phyloP scores from a whole-genome alignment of 352 stramenopile genomes.

The Saprolegnia diclina region DNA sequence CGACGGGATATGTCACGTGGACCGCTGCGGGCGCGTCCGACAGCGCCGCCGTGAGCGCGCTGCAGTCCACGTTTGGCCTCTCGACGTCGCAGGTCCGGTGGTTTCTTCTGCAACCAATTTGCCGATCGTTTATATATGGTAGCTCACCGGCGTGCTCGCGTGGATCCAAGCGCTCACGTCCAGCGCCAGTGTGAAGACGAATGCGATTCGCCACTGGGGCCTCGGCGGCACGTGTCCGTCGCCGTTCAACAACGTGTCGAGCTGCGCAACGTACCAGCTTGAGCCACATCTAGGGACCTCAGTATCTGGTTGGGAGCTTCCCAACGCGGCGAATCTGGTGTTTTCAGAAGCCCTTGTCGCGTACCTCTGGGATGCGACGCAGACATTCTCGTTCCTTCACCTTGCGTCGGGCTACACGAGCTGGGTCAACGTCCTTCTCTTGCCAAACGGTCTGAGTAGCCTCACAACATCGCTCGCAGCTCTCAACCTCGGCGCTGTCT shows the following conservation, averaged over 20 bases:
- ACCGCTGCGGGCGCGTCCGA: conserved; percentile 24
- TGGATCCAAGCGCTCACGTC: conserved; percentile 43
- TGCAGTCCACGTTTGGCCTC: conserved; percentile 31
- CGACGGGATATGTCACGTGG: conserved; percentile 51
- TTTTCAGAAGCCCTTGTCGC: conserved; percentile 35
- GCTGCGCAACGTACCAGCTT: conserved; percentile 50
- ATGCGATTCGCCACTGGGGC: conserved; percentile 55
- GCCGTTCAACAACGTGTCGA: conserved; percentile 35
- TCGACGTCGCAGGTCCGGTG: conserved; percentile 30
- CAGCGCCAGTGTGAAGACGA: conserved; percentile 43
- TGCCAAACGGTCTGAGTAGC: not conserved
- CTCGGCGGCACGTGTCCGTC: conserved; percentile 49
- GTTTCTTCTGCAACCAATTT: not conserved
- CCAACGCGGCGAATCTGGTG: conserved; percentile 26
- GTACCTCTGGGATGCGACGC: conserved; percentile 41
- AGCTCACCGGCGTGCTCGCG: conserved; percentile 32
- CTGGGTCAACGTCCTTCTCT: conserved; percentile 34
- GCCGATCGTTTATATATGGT: not conserved
- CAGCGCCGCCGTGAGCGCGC: conserved; percentile 26
- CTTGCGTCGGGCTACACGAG: conserved; percentile 37
- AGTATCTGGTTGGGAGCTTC: conserved; percentile 63
- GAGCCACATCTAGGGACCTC: conserved; percentile 45
- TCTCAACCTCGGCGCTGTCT: conserved; percentile 2
- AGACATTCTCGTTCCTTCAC: conserved; percentile 44
- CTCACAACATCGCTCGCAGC: conserved; percentile 14